Base-by-base conservation (phyloP, 257 asterid genomes). In the Parsonsia alboflavescens region DNA sequence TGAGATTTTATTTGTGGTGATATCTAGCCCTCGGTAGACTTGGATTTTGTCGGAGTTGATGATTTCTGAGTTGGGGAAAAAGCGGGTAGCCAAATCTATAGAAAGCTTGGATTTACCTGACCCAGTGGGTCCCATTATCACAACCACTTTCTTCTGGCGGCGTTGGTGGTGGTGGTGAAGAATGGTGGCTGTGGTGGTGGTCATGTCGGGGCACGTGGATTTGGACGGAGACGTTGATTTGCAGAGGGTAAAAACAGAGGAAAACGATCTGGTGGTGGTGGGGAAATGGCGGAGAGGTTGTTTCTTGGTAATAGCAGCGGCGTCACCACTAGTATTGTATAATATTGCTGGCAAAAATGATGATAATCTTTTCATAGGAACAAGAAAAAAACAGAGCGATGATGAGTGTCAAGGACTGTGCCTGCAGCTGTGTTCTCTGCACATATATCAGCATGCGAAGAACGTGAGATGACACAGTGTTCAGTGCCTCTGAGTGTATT, bases 41-140 rank as follows among this genome's bases (percentile, higher is more conserved):
- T 94, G 98, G 78, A 94, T 94, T 78, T 94, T 94, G 75, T 94
- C 98, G 21, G 97, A 89, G 87, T 94, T 94, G 16, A 94, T 83
- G 68, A 94, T 83, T 65, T 94, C 99, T 10, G 97, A 82, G 1
- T 79, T 26, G 0, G 90, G 84, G 73, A 89, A 94, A 28, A 74
- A 89, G 5, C 88, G 79, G 41, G 97, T 78, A 15, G 87, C 89
- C 17, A 94, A 82, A 77, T 90, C 97, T n/a, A 92, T 62, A 0
- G 99, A 92, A 30, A 90, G 96, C 72, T 88, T 90, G 0, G 99
- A 86, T 78, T 94, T 94, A 0, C 99, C 99, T 22, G 92, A 92
- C 33, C 97, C 97, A 0, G 99, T 94, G 36, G 97, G 88, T 66
- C 97, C 99, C 95, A 90, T 85, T 2, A 94, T 78, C 17, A 89